These are phyloP conservation scores for Mangifera indica DNA, from an alignment of 345 rosid species.

Conservation along the genomic window DNA sequence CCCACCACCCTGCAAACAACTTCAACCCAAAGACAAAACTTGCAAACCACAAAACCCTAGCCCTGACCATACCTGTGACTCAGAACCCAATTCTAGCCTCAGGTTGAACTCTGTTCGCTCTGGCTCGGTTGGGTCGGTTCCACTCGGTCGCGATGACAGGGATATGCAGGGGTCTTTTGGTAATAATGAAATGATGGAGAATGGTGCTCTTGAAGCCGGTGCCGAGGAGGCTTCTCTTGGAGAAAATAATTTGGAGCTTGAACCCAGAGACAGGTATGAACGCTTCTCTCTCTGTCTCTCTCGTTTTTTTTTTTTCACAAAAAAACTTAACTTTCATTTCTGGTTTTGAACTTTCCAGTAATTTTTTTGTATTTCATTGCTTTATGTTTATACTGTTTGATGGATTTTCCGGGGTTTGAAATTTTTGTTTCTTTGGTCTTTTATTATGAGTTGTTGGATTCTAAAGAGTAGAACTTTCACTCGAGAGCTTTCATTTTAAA, in stretches of 20 bases:
- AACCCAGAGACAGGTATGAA: slow-evolving; percentile 47
- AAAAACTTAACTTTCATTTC: background rate
- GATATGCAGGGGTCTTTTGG: slow-evolving; percentile 18
- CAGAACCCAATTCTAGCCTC: slow-evolving; percentile 22
- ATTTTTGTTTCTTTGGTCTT: background rate
- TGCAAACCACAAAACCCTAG: background rate
- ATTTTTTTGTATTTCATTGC: background rate
- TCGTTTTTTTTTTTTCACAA: background rate
- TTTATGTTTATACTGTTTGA: background rate
- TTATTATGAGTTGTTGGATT: background rate
- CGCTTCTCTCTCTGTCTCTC: background rate
- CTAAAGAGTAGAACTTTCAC: background rate
- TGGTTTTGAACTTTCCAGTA: background rate
- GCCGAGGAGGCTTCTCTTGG: slow-evolving; percentile 49
- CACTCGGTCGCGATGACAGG: slow-evolving; percentile 17
- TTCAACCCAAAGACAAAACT: slow-evolving; percentile 10
- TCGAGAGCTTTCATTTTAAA: background rate
- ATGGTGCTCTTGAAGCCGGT: slow-evolving; percentile 19
- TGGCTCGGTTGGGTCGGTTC: slow-evolving; percentile 15
- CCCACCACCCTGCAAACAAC: slow-evolving; percentile 21
- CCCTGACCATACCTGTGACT: background rate
- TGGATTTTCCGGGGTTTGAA: background rate
- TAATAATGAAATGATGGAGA: slow-evolving; percentile 6
- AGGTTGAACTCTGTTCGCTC: slow-evolving; percentile 22
- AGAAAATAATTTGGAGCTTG: slow-evolving; percentile 49